These are phyloP conservation scores for Erodium trifolium DNA, from an alignment of 441 rosid species.

Conservation along the genomic window DNA sequence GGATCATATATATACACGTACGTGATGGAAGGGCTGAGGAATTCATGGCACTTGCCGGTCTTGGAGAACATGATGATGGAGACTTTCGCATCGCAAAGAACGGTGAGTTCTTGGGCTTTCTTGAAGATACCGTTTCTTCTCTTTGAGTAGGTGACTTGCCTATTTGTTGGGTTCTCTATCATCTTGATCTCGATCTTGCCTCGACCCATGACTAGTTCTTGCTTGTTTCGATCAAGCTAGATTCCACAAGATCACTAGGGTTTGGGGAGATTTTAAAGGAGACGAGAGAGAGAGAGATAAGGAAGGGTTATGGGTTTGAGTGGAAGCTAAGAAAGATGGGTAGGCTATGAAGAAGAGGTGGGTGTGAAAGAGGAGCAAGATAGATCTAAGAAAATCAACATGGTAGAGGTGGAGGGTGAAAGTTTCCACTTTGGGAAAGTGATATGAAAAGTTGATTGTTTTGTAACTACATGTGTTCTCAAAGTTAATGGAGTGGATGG, in stretches of 20 bases:
- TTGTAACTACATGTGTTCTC: neutral
- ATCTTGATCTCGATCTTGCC: conserved; percentile 6
- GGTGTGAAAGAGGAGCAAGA: neutral
- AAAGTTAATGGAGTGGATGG: neutral
- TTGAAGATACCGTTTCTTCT: neutral
- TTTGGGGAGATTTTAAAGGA: too few relatives aligned
- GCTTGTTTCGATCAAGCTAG: neutral
- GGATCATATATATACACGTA: neutral
- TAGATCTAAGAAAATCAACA: neutral
- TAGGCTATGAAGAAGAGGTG: neutral
- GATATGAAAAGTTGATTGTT: neutral
- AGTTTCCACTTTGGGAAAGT: neutral
- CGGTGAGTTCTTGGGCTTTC: conserved; percentile 6
- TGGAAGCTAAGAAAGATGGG: neutral
- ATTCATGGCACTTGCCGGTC: conserved; percentile 3
- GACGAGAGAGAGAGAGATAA: too few relatives aligned
- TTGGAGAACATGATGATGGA: conserved; percentile 7
- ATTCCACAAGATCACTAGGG: too few relatives aligned
- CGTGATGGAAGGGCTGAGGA: neutral
- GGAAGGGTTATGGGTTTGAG: too few relatives aligned
- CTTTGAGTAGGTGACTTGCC: neutral
- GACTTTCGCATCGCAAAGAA: neutral
- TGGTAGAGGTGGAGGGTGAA: neutral
- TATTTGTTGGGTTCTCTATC: conserved; percentile 5
- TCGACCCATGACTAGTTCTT: neutral